Percentiles rank a stretch among this genome's conserved stretches.
phyloP scores from a whole-genome alignment of 1,284 basidiomycete genomes.

The Irpex sp. region DNA sequence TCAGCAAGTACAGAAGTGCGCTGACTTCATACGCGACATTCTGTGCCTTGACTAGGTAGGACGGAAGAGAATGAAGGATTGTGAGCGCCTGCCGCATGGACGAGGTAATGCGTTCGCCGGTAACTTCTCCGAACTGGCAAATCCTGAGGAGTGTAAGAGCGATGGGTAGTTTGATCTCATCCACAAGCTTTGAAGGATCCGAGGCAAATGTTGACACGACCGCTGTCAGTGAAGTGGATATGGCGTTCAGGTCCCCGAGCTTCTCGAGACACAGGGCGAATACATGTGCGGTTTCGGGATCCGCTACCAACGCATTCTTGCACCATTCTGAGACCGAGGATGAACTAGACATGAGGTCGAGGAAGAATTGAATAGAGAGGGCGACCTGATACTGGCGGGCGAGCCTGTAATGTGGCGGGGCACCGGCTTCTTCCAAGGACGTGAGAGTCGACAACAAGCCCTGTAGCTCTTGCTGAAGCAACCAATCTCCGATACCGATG shows the following conservation, averaged over 20 bases:
- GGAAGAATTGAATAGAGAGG: constrained; percentile 37
- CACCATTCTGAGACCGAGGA: constrained; percentile 34
- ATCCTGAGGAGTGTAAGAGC: constrained; percentile 40
- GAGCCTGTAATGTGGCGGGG: constrained; percentile 25
- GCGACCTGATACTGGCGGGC: constrained; percentile 37
- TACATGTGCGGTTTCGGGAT: constrained; percentile 17
- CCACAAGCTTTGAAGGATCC: constrained; percentile 29
- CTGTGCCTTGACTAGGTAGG: constrained; percentile 28
- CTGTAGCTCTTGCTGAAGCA: constrained; percentile 59
- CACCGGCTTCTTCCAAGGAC: constrained; percentile 28
- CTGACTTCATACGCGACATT: constrained; percentile 33
- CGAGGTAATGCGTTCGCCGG: constrained; percentile 20
- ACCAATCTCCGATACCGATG: constrained; percentile 66
- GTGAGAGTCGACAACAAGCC: constrained; percentile 35
- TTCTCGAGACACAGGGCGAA: constrained; percentile 18
- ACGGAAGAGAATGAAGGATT: constrained; percentile 28
- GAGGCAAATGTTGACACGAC: constrained; percentile 25
- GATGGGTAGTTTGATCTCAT: constrained; percentile 40
- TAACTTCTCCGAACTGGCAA: constrained; percentile 17
- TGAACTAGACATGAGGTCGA: constrained; percentile 31
- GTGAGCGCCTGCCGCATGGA: constrained; percentile 24
- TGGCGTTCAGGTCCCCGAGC: constrained; percentile 21
- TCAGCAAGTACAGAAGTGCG: constrained; percentile 28
- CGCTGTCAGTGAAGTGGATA: constrained; percentile 22
- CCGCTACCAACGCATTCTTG: constrained; percentile 20